phyloP scores from a whole-genome alignment of 495 filamentous ascomycete species.

The Tuber aestivum region DNA sequence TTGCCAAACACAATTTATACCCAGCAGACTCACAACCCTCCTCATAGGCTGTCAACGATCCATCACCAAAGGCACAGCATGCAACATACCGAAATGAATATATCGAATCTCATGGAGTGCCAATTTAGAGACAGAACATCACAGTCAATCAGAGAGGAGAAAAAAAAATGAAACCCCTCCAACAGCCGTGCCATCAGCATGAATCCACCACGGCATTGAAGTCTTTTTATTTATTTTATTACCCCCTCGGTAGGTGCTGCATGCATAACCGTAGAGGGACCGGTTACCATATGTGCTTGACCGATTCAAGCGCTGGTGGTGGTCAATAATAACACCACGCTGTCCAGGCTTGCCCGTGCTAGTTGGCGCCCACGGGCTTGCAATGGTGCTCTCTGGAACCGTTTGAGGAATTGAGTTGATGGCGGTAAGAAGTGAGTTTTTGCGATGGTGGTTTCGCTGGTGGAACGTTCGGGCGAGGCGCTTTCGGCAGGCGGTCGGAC shows the following conservation, averaged over 20 bases:
- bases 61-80: background rate
- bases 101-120: background rate
- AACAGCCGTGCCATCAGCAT: background rate
- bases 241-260: background rate
- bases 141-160: background rate
- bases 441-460: background rate
- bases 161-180: background rate
- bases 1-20: background rate
- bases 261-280: background rate
- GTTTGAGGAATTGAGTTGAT: background rate
- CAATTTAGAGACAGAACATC: background rate
- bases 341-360: too few relatives aligned
- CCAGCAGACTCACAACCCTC: background rate
- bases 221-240: too few relatives aligned
- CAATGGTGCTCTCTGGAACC: background rate
- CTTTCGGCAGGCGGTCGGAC: background rate
- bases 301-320: background rate
- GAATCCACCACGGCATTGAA: background rate
- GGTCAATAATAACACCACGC: too few relatives aligned
- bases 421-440: background rate
- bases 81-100: background rate
- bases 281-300: background rate
- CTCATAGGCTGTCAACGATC: background rate
- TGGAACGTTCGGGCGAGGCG: background rate
- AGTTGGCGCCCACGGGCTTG: too few relatives aligned